Conservation (phyloP, 2,329 filamentous ascomycete species). For the Diaporthe australafricana region DNA sequence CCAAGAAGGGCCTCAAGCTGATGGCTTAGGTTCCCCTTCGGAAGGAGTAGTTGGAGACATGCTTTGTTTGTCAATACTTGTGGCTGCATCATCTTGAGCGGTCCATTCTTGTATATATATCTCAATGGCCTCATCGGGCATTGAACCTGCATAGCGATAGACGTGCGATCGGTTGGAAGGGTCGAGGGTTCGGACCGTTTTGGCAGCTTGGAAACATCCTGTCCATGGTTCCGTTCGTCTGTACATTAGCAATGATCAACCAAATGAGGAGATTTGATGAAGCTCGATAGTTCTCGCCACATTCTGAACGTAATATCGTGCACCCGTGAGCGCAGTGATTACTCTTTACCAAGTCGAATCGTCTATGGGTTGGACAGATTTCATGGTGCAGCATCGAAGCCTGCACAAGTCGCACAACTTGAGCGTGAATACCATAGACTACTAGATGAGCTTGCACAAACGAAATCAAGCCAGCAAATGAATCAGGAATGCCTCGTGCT, state of each 20-base stretch:
- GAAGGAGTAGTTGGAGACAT: not conserved
- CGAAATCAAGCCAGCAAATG: no score
- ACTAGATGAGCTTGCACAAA: no score
- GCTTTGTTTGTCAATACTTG: not conserved
- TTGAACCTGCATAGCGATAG: constrained; percentile 15
- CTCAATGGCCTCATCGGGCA: constrained; percentile 1
- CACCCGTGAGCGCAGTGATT: not conserved
- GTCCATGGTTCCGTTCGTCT: not conserved
- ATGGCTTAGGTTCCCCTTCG: not conserved
- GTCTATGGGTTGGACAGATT: no score
- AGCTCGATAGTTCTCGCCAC: no score
- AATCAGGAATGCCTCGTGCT: no score
- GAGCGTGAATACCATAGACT: no score
- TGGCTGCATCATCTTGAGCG: not conserved
- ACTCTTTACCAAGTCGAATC: accelerated
- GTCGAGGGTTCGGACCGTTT: not conserved
- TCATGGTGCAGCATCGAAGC: not conserved
- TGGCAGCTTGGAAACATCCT: constrained; percentile 5
- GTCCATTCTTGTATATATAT: constrained; percentile 28
- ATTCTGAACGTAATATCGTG: not conserved
- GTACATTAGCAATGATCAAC: not conserved
- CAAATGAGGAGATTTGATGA: not conserved
- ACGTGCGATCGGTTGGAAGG: not conserved
- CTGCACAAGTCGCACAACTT: no score
- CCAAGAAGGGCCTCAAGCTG: constrained; percentile 13